Evolutionary conservation across 148 eudicot species (phyloP).

Genomic region (Agrostemma githago): DNA sequence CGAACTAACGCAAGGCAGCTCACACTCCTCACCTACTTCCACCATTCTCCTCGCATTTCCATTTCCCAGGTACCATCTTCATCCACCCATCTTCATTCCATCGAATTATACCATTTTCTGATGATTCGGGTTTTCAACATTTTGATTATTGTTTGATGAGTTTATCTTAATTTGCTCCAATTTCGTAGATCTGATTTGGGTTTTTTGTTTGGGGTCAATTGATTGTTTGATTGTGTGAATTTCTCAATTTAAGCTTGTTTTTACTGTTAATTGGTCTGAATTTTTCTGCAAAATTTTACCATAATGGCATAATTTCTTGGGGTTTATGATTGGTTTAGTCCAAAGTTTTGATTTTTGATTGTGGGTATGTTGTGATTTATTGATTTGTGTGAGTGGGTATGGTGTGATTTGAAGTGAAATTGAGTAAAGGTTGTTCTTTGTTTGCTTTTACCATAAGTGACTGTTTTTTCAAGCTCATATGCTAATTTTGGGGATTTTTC

Average conservation of each 20-base stretch:
- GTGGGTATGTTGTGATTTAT: not conserved
- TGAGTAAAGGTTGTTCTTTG: not conserved
- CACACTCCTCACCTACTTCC: not conserved
- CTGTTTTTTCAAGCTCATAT: not conserved
- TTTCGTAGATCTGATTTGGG: slow-evolving; percentile 5
- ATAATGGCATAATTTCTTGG: not conserved
- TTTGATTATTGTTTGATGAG: not conserved
- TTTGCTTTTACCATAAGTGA: not conserved
- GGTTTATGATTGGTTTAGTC: not conserved
- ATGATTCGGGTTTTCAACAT: not conserved
- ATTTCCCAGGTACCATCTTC: not conserved
- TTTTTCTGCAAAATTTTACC: not conserved
- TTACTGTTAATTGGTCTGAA: not conserved
- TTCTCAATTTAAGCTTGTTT: not conserved
- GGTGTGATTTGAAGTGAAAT: not conserved
- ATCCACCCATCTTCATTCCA: not conserved
- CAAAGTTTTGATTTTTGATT: not conserved
- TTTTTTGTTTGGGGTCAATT: not conserved
- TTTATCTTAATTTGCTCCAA: not conserved
- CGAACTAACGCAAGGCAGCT: not conserved
- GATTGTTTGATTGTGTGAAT: not conserved
- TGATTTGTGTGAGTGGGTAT: too few relatives aligned
- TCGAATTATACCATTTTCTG: not conserved
- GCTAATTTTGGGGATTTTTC: not conserved
- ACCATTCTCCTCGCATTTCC: not conserved